Evolutionary conservation across 169 alveolate genomes (phyloP).

Genomic region (Cystoisospora suis): DNA sequence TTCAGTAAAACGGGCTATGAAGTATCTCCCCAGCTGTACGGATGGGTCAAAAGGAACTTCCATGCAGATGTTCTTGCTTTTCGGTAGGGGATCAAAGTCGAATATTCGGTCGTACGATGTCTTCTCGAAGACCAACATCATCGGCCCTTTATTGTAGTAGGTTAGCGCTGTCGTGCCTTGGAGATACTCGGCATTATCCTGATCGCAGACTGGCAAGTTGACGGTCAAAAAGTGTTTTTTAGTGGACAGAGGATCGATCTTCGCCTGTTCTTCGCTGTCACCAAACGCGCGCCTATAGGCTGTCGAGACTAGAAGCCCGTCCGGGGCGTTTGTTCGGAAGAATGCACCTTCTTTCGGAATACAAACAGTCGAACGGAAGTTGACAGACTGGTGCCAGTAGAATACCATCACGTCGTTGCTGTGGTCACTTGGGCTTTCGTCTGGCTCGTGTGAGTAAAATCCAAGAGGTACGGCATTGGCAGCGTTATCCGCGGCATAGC

Average conservation of each 20-base stretch:
- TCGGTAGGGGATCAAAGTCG: too few species aligned
- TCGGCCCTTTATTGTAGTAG: too few species aligned
- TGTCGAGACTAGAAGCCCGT: background rate
- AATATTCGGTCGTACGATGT: too few species aligned
- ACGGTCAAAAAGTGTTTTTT: background rate
- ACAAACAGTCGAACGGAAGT: background rate
- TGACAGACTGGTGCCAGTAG: constrained; percentile 2
- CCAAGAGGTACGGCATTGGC: background rate
- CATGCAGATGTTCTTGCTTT: background rate
- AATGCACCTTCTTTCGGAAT: background rate
- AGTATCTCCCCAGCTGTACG: constrained; percentile 1
- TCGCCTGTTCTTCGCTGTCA: background rate
- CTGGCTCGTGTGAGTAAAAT: constrained; percentile 1
- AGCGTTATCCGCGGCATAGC: background rate
- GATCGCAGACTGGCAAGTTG: background rate
- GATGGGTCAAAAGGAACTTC: constrained; percentile 11
- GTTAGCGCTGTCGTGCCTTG: background rate
- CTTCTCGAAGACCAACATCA: too few species aligned
- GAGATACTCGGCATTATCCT: background rate
- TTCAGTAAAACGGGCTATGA: too few species aligned
- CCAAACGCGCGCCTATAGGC: background rate
- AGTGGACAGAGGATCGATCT: background rate
- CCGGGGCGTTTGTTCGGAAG: background rate
- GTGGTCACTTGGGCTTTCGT: background rate
- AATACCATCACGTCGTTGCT: background rate